Base-by-base conservation (phyloP, 176 grass and related monocot species). In the Cenchrus fungigraminus region DNA sequence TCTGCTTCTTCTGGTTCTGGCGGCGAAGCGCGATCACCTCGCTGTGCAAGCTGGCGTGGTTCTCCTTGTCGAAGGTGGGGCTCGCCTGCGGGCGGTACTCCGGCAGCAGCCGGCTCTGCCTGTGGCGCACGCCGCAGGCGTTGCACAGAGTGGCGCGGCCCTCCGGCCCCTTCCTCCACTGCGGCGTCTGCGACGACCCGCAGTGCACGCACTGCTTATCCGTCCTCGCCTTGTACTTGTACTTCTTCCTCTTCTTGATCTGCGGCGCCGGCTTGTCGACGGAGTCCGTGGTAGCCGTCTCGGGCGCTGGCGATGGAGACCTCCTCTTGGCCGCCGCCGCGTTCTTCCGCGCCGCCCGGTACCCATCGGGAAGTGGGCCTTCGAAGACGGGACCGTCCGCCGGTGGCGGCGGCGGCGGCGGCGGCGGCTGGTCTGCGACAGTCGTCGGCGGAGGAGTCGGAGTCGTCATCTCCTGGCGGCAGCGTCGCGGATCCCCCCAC, bases 31-130 rank as follows among this genome's bases (percentile, higher is more conserved):
- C 22, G 47, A 95, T 55, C 59, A 98, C 95, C 73, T 85, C 80
- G 22, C 89, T 83, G 85, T 95, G 92, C 2, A 63, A 53, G 79
- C 82, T 85, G 14, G 95, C 77, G 85, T 98, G 95, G 79, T 81
- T 32, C 4, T 87, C 34, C 31, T 73, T 46, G 78, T 85, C 12
- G 76, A 93, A 98, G 1, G 87, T 93, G 43, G 95, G 95, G 79
- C 95, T 98, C 47, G 85, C 75, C 10, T 43, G 64, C 0, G 95
- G 95, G 6, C 95, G 92, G 85, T 98, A 98, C 83, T 98, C 95
- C 43, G 91, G 92, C 73, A 93, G 79, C 4, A 95, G 87, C 20
- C 87, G 66, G 5, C 91, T 91, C 17, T 90, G 88, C 49, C 89
- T 85, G 89, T 80, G 86, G 4, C 87, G 82, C 55, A 95, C 85